phyloP scores from a whole-genome alignment of 441 rosid species.

The Eugenia klotzschiana region DNA sequence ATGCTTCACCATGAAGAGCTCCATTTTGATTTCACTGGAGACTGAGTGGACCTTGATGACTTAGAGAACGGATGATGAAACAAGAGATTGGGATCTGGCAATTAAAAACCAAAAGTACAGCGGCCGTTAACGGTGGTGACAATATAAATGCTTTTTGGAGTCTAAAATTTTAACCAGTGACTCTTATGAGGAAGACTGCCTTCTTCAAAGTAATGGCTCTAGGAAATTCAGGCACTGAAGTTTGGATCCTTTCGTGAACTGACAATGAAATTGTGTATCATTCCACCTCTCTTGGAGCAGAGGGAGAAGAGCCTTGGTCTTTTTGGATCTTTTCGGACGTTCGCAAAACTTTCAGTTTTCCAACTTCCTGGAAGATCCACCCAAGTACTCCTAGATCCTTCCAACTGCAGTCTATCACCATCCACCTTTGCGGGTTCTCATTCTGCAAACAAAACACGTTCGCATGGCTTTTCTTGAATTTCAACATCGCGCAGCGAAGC shows the following conservation, averaged over 20 bases:
- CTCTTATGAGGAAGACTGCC: neutral
- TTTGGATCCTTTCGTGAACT: neutral
- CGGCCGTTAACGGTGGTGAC: neutral
- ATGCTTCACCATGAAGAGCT: neutral
- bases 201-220: neutral
- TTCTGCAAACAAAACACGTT: neutral
- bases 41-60: neutral
- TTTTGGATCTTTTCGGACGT: neutral
- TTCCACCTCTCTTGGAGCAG: neutral
- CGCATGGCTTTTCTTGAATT: neutral
- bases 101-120: neutral
- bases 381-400: neutral
- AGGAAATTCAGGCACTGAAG: neutral
- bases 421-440: neutral
- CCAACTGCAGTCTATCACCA: neutral
- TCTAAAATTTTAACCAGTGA: neutral
- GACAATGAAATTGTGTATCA: neutral
- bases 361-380: neutral
- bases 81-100: neutral
- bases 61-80: neutral
- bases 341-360: neutral
- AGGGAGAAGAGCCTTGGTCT: neutral
- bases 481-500: neutral
- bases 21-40: neutral
- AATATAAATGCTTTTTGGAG: neutral